Base-by-base conservation (phyloP, 2,329 filamentous ascomycete genomes). In the Drechslera avenae region DNA sequence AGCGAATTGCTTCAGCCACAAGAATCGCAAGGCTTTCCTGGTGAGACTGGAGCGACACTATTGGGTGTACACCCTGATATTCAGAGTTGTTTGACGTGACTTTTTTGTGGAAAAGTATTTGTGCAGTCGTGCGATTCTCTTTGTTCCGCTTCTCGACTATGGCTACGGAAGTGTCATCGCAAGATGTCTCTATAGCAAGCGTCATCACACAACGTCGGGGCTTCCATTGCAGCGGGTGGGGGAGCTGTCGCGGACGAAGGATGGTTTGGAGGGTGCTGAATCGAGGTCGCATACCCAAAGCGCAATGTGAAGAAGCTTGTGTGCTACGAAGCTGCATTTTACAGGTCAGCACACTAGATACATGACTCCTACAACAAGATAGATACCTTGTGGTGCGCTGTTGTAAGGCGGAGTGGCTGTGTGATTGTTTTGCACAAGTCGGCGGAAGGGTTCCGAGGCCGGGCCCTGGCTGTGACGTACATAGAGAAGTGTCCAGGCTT, bases 91-190 rank as follows among this genome's bases (percentile, higher is more conserved):
- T 87, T 4, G 89, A 88, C 0, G 91, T 95, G 56, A 93, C 75
- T 64, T 90, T 94, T 63, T 87, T 81, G 70, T 96, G 87, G 77
- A 91, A 95, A 62, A 88, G 85, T 2, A 96, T 80, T 5, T 75
- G 78, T 8, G 87, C 84, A 39, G 72, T 42, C 4, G 62, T 47
- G 17, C 13, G 42, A 26, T 47, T 47, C 32, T 32, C 9, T 34
- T 49, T 34, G 5, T 19, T 34, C 23, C 73, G 64, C 62, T 85
- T 87, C 46, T 89, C 84, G 32, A 97, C 80, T 39, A 97, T 75
- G 23, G 93, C 88, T 16, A 97, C 91, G 50, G 89, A 92, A 1
- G 92, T 96, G 77, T 97, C 93, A 75, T 97, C 93, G 80, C 93
- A 94, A 2, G 88, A 91, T 8, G 88, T 88, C 72, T 94, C 90